Percentiles rank a stretch among this genome's conserved stretches.
Evolutionary conservation across 768 basidiomycete genomes (phyloP).

Genomic region (Pholiota molesta): DNA sequence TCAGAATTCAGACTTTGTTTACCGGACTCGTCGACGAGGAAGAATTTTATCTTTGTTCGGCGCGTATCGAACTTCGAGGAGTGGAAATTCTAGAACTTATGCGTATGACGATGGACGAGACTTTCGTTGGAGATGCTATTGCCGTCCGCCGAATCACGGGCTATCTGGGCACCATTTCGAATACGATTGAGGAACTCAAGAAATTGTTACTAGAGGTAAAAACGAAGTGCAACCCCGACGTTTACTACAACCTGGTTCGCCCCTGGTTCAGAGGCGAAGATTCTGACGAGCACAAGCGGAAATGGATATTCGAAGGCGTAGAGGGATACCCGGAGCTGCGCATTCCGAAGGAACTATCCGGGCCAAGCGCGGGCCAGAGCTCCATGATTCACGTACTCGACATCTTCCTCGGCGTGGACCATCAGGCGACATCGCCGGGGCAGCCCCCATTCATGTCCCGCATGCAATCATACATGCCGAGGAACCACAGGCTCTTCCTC

Average conservation of each 20-base stretch:
- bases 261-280: conserved; percentile 88
- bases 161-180: conserved; percentile 68
- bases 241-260: conserved; percentile 75
- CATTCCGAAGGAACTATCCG: conserved; percentile 63
- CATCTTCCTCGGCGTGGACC: conserved; percentile 73
- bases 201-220: conserved; percentile 68
- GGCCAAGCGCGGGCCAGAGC: conserved; percentile 86
- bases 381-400: conserved; percentile 77
- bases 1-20: conserved; percentile 73
- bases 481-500: conserved; percentile 77
- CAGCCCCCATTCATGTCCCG: conserved; percentile 61
- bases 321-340: conserved; percentile 44
- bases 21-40: conserved; percentile 82
- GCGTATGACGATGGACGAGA: conserved; percentile 88
- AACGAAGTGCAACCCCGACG: conserved; percentile 71
- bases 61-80: conserved; percentile 88
- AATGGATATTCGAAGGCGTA: conserved; percentile 53
- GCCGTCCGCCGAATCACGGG: conserved; percentile 65
- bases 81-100: conserved; percentile 86
- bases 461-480: conserved; percentile 87
- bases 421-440: conserved; percentile 36
- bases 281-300: conserved; percentile 46
- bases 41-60: conserved; percentile 90
- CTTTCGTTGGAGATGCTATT: conserved; percentile 76
- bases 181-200: conserved; percentile 70